Conservation (phyloP, 306 rosid genomes). For the Vigna mungo region DNA sequence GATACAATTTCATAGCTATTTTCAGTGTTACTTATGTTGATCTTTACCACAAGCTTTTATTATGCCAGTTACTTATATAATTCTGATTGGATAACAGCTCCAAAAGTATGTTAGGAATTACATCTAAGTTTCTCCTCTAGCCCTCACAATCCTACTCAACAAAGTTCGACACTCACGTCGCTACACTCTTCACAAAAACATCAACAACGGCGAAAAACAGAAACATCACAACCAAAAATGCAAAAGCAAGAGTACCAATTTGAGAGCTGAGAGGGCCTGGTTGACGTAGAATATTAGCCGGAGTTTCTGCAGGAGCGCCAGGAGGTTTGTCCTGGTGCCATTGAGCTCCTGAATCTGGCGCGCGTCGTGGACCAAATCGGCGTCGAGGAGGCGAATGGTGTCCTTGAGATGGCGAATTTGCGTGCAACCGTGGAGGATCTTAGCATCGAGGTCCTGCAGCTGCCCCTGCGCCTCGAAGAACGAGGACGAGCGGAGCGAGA, state of each 20-base stretch:
- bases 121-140: background rate
- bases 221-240: background rate
- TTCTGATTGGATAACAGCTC: background rate
- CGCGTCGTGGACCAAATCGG: slow-evolving; percentile 86
- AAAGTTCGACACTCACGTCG: slow-evolving; percentile 7
- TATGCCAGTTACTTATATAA: background rate
- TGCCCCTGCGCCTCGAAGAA: slow-evolving; percentile 98
- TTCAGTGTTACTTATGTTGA: background rate
- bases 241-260: slow-evolving; percentile 65
- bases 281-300: slow-evolving; percentile 90
- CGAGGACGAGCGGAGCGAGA: slow-evolving; percentile 94
- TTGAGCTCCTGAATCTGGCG: slow-evolving; percentile 86
- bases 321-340: slow-evolving; percentile 72
- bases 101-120: background rate
- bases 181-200: slow-evolving; percentile 14
- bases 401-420: slow-evolving; percentile 82
- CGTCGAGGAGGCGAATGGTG: slow-evolving; percentile 82
- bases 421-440: slow-evolving; percentile 84
- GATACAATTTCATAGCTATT: background rate
- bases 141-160: slow-evolving; percentile 14
- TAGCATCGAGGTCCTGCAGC: slow-evolving; percentile 82
- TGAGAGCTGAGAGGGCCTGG: slow-evolving; percentile 94
- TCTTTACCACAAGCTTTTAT: background rate
- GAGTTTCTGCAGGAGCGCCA: slow-evolving; percentile 85
- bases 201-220: background rate